Percentiles rank a stretch among this genome's conserved stretches.
These are phyloP conservation scores for Puccinia novopanici DNA, from an alignment of 1,284 basidiomycete genomes.

Conservation along the genomic window DNA sequence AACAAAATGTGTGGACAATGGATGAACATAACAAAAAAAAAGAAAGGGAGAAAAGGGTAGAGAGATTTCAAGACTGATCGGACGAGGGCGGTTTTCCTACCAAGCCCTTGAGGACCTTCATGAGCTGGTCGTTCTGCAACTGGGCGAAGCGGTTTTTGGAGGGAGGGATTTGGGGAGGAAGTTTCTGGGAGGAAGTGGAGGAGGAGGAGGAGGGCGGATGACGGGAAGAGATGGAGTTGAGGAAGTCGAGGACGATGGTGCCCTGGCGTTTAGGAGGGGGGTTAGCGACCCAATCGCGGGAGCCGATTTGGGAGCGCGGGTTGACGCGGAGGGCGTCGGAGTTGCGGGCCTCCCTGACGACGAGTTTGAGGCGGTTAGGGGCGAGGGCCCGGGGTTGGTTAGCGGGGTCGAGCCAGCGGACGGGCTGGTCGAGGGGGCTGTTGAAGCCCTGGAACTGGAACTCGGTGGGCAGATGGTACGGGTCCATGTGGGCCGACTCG, in stretches of 20 bases:
- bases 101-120: conserved; percentile 49
- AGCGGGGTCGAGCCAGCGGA: conserved; percentile 33
- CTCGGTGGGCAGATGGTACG: conserved; percentile 34
- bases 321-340: conserved; percentile 18
- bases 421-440: conserved; percentile 31
- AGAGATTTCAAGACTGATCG: not conserved
- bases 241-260: conserved; percentile 48
- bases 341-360: conserved; percentile 31
- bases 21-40: not conserved
- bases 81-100: conserved; percentile 28
- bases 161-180: not conserved
- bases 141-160: conserved; percentile 17
- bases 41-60: not conserved
- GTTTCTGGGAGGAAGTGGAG: not conserved
- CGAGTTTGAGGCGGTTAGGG: conserved; percentile 31
- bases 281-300: conserved; percentile 46
- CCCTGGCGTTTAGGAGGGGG: conserved; percentile 31
- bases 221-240: conserved; percentile 40
- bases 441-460: conserved; percentile 49
- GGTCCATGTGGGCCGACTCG: conserved; percentile 46
- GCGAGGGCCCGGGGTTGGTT: conserved; percentile 31
- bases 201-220: conserved; percentile 12
- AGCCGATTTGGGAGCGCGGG: conserved; percentile 26
- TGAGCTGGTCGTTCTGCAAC: conserved; percentile 41
- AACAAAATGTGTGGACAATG: no score